Base-by-base conservation (phyloP, 257 asterid genomes). In the Ajuga chamaepitys region DNA sequence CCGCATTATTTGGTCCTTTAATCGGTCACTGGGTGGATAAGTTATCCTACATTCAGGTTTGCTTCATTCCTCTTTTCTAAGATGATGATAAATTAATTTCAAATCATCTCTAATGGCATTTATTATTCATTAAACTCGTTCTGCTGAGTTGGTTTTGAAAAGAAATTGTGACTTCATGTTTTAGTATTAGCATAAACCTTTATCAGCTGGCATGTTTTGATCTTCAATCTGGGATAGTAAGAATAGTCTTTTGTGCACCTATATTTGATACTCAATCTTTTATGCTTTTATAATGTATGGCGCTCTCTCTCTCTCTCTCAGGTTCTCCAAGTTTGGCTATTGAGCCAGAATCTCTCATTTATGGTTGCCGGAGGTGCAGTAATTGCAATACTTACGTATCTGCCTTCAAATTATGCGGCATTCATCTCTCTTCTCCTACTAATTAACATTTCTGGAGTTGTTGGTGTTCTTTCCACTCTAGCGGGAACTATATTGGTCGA, bases 401-500 rank as follows among this genome's bases (percentile, higher is more conserved):
- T 76, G 22, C 66, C 89, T 9, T 53, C 30, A 14, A 81, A 87
- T 60, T 75, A 75, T 17, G 3, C 14, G 9, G 75, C 73, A 4
- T 89, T 93, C 75, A 5, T 80, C 14, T 75, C 78, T 18, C 81
- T 93, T 14, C 64, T 87, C 32, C 8, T 83, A 7, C 37, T 87
- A 20, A 81, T 89, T 67, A 87, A 86, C 22, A 51, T 84, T 72
- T 80, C 95, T 4, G 98, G 97, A 74, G 97, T 95, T 59, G 75
- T 76, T 58, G 97, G 77, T 13, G 83, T 86, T 81, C 96, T 93
- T 37, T 87, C 98, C 9, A 74, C 98, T 68, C 89, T 93, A 64
- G 91, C 95, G 0, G 98, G 98, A 57, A 87, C 98, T 59, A 89
- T 93, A 75, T 78, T 93, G 84, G 63, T 93, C 2, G 97, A 93